These are phyloP conservation scores for Forsythia suspensa DNA, from an alignment of 257 asterid genomes.

Conservation along the genomic window DNA sequence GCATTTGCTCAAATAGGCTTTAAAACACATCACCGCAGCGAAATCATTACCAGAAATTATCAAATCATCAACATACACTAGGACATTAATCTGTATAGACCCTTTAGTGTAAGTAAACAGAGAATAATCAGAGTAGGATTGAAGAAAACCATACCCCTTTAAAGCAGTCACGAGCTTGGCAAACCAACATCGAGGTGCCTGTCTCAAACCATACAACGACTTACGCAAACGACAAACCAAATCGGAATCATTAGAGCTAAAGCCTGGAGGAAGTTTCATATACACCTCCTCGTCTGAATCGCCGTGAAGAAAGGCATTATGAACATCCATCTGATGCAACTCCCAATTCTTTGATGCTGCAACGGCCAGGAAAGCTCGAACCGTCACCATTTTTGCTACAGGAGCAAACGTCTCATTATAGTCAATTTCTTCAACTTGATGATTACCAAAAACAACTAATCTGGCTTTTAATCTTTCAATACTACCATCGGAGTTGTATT, in stretches of 20 bases:
- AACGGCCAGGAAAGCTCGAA: neutral
- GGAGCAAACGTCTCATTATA: slow-evolving; percentile 9
- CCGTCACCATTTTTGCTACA: neutral
- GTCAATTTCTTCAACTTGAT: slow-evolving; percentile 11
- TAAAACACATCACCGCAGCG: neutral
- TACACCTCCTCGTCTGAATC: slow-evolving; percentile 7
- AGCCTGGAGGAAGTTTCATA: slow-evolving; percentile 8
- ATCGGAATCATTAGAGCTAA: neutral
- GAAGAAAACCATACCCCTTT: slow-evolving; percentile 4
- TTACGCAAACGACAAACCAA: slow-evolving; percentile 5
- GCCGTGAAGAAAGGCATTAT: neutral
- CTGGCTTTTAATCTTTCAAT: neutral
- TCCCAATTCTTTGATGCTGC: slow-evolving; percentile 6
- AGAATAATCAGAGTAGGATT: slow-evolving; percentile 13
- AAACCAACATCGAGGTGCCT: slow-evolving; percentile 17
- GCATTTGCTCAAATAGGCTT: neutral
- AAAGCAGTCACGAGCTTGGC: neutral
- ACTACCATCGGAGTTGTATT: slow-evolving; percentile 6
- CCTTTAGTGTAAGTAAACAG: neutral
- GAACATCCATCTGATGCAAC: slow-evolving; percentile 22
- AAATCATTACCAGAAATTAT: neutral
- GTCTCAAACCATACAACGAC: neutral
- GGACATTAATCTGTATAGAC: neutral
- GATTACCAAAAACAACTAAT: neutral
- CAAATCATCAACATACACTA: slow-evolving; percentile 26